Percentiles rank a stretch among this genome's conserved stretches.
phyloP scores from a whole-genome alignment of 2,329 filamentous ascomycete genomes.

The Fusarium graminum region DNA sequence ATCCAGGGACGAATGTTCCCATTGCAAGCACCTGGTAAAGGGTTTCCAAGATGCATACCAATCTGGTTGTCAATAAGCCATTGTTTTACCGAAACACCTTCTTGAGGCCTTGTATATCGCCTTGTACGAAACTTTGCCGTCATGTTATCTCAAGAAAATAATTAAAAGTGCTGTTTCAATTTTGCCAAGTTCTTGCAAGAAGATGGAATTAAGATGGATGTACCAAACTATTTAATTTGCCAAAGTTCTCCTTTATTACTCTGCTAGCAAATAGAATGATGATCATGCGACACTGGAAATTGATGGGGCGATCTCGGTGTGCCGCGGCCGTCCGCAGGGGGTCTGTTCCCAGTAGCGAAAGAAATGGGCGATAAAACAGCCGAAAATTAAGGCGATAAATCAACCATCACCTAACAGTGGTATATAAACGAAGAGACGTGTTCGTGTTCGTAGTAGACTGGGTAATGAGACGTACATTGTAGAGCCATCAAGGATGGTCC shows the following conservation, averaged over 20 bases:
- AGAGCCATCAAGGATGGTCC: not conserved
- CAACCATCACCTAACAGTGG: not conserved
- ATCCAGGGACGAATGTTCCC: not conserved
- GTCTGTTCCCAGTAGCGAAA: not conserved
- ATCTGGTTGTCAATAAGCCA: constrained; percentile 37
- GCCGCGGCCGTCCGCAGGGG: constrained; percentile 10
- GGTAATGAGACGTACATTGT: not conserved
- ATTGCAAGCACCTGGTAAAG: not conserved
- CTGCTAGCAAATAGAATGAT: constrained; percentile 7
- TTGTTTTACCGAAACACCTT: constrained; percentile 3
- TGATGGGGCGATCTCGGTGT: constrained; percentile 9
- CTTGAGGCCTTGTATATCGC: not conserved
- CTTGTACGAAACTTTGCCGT: not conserved
- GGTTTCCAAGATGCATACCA: not conserved
- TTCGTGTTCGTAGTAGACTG: constrained; percentile 24
- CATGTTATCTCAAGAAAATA: not conserved
- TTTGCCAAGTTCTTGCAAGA: not conserved
- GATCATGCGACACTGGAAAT: constrained; percentile 3
- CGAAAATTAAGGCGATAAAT: constrained; percentile 8
- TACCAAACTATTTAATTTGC: not conserved
- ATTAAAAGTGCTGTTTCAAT: accelerated
- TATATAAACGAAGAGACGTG: constrained; percentile 1
- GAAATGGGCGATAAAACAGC: not conserved
- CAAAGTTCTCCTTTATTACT: not conserved
- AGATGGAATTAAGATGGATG: constrained; percentile 6